Conservation (phyloP, 75 land plant species). For the Cryptomeria japonica region DNA sequence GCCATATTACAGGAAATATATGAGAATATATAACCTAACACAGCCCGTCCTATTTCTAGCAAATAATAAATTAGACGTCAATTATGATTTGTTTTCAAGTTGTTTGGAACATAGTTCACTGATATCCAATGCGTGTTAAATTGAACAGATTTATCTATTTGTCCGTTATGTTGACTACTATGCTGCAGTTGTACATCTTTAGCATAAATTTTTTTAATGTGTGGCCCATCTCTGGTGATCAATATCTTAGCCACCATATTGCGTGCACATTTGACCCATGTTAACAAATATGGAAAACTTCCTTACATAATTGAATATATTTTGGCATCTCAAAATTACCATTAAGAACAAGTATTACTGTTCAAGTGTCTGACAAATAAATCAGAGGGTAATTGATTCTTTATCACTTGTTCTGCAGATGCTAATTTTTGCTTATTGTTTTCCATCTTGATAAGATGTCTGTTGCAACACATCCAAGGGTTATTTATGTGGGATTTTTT, state of each 20-base stretch:
- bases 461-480: not conserved
- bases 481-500: not conserved
- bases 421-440: not conserved
- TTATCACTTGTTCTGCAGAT: not conserved
- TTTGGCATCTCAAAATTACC: not conserved
- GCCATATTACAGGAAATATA: not conserved
- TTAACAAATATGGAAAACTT: not conserved
- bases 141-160: not conserved
- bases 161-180: not conserved
- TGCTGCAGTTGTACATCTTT: not conserved
- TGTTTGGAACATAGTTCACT: not conserved
- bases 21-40: not conserved
- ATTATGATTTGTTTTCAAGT: not conserved
- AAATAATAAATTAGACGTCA: not conserved
- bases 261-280: not conserved
- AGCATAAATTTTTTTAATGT: not conserved
- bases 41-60: not conserved
- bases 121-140: not conserved
- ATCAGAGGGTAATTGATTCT: not conserved
- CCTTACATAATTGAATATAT: not conserved
- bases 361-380: not conserved
- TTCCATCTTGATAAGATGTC: not conserved
- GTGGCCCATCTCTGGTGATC: not conserved
- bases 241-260: not conserved
- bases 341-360: not conserved